Conservation (phyloP, 1,284 basidiomycete species). For the Ceratobasidium sp. region DNA sequence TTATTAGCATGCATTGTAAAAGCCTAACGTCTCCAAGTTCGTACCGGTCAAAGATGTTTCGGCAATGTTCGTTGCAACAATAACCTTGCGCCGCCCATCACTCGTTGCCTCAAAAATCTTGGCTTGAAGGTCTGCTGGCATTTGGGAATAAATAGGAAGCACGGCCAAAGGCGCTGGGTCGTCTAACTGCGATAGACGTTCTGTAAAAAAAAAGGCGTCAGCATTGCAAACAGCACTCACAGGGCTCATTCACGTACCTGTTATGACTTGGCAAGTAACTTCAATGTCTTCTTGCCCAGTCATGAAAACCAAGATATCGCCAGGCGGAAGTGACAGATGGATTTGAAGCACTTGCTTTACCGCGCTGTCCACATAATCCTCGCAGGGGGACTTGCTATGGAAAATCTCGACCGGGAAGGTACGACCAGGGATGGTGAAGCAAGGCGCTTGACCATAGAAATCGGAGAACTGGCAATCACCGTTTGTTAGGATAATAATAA, state of each 20-base stretch:
- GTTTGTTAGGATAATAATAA: neutral
- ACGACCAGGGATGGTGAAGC: constrained; percentile 96
- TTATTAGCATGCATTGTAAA: constrained; percentile 48
- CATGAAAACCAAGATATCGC: constrained; percentile 99
- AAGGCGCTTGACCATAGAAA: constrained; percentile 96
- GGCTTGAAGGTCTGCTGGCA: constrained; percentile 98
- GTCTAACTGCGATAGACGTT: constrained; percentile 91
- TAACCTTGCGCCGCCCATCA: constrained; percentile 96
- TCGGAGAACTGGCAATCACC: constrained; percentile 78
- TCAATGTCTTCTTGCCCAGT: constrained; percentile 99
- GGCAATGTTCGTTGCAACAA: constrained; percentile 99
- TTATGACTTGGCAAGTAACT: constrained; percentile 90
- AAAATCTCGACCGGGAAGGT: constrained; percentile 98
- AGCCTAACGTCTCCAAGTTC: constrained; percentile 48
- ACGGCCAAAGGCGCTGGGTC: constrained; percentile 89
- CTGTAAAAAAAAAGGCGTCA: constrained; percentile 63
- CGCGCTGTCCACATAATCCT: constrained; percentile 98
- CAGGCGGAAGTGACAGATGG: constrained; percentile 92
- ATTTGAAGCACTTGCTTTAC: constrained; percentile 99
- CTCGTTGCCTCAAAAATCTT: constrained; percentile 96
- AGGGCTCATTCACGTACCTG: constrained; percentile 66
- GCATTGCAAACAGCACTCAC: neutral
- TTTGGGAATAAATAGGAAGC: constrained; percentile 98
- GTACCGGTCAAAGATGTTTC: constrained; percentile 95
- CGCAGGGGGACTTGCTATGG: constrained; percentile 96